Evolutionary conservation across 805 yeast genomes (phyloP), one percentile per base, ranked within the genome.

Genomic region (Suhomyces faveliae): DNA sequence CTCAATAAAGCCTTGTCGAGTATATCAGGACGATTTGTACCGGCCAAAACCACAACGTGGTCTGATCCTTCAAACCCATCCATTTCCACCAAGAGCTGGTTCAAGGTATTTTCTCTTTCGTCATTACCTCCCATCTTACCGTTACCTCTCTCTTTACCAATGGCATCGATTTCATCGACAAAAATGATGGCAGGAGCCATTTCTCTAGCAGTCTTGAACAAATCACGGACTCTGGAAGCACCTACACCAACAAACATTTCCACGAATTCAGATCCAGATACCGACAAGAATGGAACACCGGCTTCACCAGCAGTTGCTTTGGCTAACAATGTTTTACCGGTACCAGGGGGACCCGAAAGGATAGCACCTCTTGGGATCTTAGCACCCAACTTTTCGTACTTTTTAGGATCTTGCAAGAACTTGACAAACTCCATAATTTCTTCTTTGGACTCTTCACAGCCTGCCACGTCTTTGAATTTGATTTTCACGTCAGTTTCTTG

Each of bases 191-290:
- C 78, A 5, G 97, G 97, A 0, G 96, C 94, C 74, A 82, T 85
- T 53, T 86, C 87, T 60, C 96, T 79, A 13, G 97, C 97, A 40
- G 88, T 87, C 62, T 86, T 85, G 72, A 90, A 90, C 61, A 90
- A 76, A 62, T 91, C 97, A 66, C 97, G 87, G 37, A 90, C 97
- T 66, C 97, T 79, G 3, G 92, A 84, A 3, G 97, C 96, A 71
- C 97, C 97, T 21, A 90, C 96, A 70, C 97, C 97, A 17, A 88
- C 95, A 74, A 88, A 90, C 96, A 90, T 90, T 67, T 90, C 96
- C n/a, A 89, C 95, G 57, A 90, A 90, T 64, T 90, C 97, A 11
- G 96, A 89, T 58, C 96, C 97, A 1, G 95, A 86, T 5, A 90
- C 96, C 19, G 94, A 84, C 54, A 83, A 83, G 65, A 90, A 90